Evolutionary conservation across 345 rosid species (phyloP).

Genomic region (Salix brachista): DNA sequence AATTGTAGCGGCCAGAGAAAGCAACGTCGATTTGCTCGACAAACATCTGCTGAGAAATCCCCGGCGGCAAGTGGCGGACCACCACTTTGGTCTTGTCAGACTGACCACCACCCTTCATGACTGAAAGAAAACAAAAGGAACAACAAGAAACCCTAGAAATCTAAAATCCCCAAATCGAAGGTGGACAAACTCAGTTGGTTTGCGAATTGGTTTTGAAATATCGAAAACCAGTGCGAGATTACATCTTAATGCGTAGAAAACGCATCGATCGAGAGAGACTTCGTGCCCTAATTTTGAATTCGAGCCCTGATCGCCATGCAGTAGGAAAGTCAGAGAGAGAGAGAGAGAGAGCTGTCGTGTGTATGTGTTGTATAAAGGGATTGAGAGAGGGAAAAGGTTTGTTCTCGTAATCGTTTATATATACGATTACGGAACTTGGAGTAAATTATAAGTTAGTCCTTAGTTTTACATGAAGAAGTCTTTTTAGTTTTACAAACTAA

Average conservation of each 20-base stretch:
- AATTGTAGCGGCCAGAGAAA: constrained; percentile 56
- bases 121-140: constrained; percentile 14
- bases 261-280: constrained; percentile 11
- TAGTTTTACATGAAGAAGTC: too few species aligned
- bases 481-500: too few species aligned
- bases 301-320: constrained; percentile 14
- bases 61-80: constrained; percentile 68
- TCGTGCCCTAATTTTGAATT: constrained; percentile 9
- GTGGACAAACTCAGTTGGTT: neutral
- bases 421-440: neutral
- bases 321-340: neutral
- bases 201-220: neutral
- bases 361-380: neutral
- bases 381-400: neutral
- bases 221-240: constrained; percentile 17
- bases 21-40: constrained; percentile 51
- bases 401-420: neutral
- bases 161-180: constrained; percentile 20
- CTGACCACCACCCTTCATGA: constrained; percentile 51
- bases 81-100: constrained; percentile 70
- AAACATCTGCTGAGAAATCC: constrained; percentile 43
- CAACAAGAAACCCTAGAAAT: constrained; percentile 24
- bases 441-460: too few species aligned
- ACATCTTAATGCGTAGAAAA: constrained; percentile 27
- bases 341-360: neutral